Base-by-base conservation (phyloP, 805 yeast genomes). In the Metschnikowia aberdeeniae region DNA sequence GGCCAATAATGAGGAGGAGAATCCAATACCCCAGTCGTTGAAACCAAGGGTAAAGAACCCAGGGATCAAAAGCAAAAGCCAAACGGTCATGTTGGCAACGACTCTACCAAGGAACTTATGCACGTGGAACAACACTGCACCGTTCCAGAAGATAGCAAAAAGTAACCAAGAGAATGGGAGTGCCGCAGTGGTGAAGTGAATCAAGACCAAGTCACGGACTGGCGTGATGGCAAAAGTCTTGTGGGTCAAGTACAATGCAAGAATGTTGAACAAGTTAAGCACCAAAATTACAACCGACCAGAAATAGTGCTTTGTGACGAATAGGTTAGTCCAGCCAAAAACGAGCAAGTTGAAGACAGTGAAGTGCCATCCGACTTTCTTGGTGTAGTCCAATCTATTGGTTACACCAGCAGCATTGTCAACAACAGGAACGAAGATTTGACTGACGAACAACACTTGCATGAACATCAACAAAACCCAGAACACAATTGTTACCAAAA, bases 91-190 rank as follows among this genome's bases (percentile, higher is more conserved):
- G 62, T 87, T 86, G 42, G 92, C 87, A 19, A 86, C 49, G 41
- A 87, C 64, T 47, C 95, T 74, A 12, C 88, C 81, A 17, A 77
- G 64, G n/a, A 84, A 62, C 47, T 66, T 60, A 55, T 77, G 75
- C 44, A 84, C 77, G 49, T 82, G 85, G 67, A 82, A 77, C 60
- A 84, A 61, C 26, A 83, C 84, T 1, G 95, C 89, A 37, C 95
- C 95, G 59, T 84, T 85, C 95, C 95, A 88, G 70, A 86, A 84
- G 32, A 87, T 60, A 20, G 81, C 82, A 58, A 81, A 85, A 47
- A 84, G 60, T 31, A 82, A 65, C 95, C 95, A 88, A 28, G 85
- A 72, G 44, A 85, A 62, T 11, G 96, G 95, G 55, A 86, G 54
- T 0, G 90, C 87, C 8, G 80, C 75, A 11, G 75, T 73, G 12